Evolutionary conservation across 352 stramenopile species (phyloP), one percentile per base, ranked within the genome.

Genomic region (Pythium utonaiense): DNA sequence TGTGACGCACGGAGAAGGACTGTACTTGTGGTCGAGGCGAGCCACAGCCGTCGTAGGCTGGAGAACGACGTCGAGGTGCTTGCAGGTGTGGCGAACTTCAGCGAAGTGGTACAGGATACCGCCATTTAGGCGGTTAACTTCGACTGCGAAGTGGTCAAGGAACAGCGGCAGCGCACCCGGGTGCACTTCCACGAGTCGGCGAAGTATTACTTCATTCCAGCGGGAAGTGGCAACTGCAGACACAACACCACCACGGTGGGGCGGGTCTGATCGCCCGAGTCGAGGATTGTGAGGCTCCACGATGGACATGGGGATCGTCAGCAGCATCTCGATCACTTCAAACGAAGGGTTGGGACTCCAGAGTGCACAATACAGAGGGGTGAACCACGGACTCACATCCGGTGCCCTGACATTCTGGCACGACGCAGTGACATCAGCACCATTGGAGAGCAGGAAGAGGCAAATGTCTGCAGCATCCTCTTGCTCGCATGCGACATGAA

Each of bases 61-160:
- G 0, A 55, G 41, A n/a, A 44, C 30, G 16, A 64, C 14, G 13
- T 27, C 12, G 30, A 57, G 13, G 45, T 58, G 58, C 33, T 51
- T 21, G 31, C 55, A 62, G 7, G 33, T 21, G 3, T 62, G 44
- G 19, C 55, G 55, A 16, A 80, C 73, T 60, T 77, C 70, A 12
- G 70, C 51, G 38, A 81, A 86, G 27, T 69, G 73, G 40, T 66
- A 78, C 25, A 80, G 62, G 53, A 69, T 77, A 9, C 78, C 69
- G 10, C 76, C 76, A 25, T 75, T 83, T n/a, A 80, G 75, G n/a
- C 64, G 67, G 34, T 74, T 75, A 6, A 79, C 76, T 60, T 76
- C 67, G 6, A 73, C 47, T 9, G 64, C 66, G 38, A 76, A 86
- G 53, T 86, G 73, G 36, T 86, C 67, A 40, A 86, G 52, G 28